phyloP scores from a whole-genome alignment of 2,329 filamentous ascomycete genomes.

The Fusarium albidum region DNA sequence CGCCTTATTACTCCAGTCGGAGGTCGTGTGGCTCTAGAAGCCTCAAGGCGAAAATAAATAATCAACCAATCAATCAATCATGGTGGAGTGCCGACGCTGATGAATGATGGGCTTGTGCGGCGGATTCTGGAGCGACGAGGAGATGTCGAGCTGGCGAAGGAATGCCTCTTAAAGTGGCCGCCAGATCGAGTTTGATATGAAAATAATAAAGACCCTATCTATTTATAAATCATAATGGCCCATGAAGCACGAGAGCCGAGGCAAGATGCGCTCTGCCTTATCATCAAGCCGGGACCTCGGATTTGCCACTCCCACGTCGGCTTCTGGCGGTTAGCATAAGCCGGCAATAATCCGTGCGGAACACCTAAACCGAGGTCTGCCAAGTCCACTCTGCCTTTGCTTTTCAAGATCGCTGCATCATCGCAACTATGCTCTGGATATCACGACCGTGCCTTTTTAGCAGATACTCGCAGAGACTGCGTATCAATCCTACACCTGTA shows the following conservation, averaged over 20 bases:
- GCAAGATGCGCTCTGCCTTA: neutral
- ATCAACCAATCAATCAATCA: no score
- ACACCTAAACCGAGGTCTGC: neutral
- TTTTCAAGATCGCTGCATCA: neutral
- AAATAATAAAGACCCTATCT: no score
- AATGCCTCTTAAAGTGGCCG: neutral
- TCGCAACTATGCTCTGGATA: neutral
- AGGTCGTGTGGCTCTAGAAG: no score
- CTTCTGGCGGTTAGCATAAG: neutral
- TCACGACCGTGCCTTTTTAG: neutral
- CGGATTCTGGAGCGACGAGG: neutral
- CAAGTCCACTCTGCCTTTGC: no score
- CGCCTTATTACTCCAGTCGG: no score
- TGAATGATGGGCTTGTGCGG: neutral
- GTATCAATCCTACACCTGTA: neutral
- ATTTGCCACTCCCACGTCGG: neutral
- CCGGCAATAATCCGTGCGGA: neutral
- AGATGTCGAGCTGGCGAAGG: neutral
- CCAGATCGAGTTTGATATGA: no score
- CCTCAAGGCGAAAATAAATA: no score
- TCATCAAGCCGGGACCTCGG: neutral
- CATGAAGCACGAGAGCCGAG: no score
- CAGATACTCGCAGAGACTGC: neutral
- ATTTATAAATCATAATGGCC: no score
- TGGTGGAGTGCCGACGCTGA: neutral